These are phyloP conservation scores for Yarrowia yakushimensis DNA, from an alignment of 805 yeast species.

Conservation along the genomic window DNA sequence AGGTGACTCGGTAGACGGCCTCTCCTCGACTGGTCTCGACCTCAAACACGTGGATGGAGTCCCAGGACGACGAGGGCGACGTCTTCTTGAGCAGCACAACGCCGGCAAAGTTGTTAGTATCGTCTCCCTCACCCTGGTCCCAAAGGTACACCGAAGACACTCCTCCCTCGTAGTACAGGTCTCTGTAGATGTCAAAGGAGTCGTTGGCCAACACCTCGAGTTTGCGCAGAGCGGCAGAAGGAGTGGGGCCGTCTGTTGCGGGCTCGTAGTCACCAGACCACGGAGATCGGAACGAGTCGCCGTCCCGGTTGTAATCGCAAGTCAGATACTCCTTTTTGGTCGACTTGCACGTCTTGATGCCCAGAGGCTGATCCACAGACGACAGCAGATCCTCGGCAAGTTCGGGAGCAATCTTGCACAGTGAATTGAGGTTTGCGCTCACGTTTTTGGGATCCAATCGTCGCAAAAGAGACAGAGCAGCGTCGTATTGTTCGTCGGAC, in stretches of 20 bases:
- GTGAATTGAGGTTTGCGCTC: constrained; percentile 43
- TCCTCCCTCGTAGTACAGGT: constrained; percentile 94
- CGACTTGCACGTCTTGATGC: constrained; percentile 47
- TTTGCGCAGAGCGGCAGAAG: constrained; percentile 61
- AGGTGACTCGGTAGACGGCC: constrained; percentile 67
- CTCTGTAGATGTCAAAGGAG: constrained; percentile 88
- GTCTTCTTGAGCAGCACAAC: constrained; percentile 78
- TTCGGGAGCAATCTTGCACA: constrained; percentile 56
- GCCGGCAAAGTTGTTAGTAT: constrained; percentile 66
- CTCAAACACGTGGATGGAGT: constrained; percentile 90
- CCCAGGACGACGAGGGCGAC: constrained; percentile 64
- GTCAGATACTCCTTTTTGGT: constrained; percentile 61
- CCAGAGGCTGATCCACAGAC: constrained; percentile 81
- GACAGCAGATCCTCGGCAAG: constrained; percentile 84
- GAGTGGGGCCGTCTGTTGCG: constrained; percentile 66
- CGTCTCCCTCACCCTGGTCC: constrained; percentile 63
- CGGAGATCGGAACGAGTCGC: constrained; percentile 88
- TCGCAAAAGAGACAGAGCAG: constrained; percentile 72
- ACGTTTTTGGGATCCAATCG: constrained; percentile 68
- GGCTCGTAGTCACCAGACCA: constrained; percentile 74
- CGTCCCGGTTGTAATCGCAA: constrained; percentile 94
- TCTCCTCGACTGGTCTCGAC: constrained; percentile 45
- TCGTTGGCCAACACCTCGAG: constrained; percentile 81
- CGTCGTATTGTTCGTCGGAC: constrained; percentile 58
- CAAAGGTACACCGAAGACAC: constrained; percentile 83